Evolutionary conservation across 331 rosid species (phyloP).

Genomic region (Erythrophleum ivorense): DNA sequence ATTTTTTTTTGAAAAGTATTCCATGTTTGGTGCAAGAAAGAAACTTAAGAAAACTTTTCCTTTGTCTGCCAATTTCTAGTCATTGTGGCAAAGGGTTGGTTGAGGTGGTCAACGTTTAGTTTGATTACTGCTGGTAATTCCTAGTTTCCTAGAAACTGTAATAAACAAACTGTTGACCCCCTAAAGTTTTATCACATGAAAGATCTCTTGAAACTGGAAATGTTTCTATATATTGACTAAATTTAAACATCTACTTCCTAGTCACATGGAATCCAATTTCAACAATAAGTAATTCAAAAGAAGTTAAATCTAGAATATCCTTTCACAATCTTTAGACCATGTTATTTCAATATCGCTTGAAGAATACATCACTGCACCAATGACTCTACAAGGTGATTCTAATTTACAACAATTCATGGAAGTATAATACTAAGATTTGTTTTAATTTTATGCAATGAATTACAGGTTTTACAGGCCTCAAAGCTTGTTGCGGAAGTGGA

Average conservation of each 20-base stretch:
- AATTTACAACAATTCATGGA: neutral
- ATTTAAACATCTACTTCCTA: neutral
- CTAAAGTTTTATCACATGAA: neutral
- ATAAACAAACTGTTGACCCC: neutral
- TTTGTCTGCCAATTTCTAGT: no score
- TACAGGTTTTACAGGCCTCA: constrained; percentile 45
- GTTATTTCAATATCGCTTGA: neutral
- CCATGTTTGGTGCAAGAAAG: neutral
- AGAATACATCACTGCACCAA: neutral
- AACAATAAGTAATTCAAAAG: neutral
- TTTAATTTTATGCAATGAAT: neutral
- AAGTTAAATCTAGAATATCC: no score
- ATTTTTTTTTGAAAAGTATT: neutral
- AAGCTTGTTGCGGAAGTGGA: constrained; percentile 57
- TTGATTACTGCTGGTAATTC: neutral
- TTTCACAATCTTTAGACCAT: no score
- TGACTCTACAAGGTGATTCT: neutral
- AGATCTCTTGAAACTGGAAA: neutral
- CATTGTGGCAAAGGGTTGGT: no score
- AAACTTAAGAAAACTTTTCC: neutral
- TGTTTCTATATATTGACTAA: neutral
- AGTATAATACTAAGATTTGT: neutral
- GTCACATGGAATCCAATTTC: neutral
- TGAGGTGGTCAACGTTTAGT: neutral
- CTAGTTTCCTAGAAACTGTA: neutral